Conservation (phyloP, 805 yeast genomes). For the Hemisphaericaspora nanyangensis region DNA sequence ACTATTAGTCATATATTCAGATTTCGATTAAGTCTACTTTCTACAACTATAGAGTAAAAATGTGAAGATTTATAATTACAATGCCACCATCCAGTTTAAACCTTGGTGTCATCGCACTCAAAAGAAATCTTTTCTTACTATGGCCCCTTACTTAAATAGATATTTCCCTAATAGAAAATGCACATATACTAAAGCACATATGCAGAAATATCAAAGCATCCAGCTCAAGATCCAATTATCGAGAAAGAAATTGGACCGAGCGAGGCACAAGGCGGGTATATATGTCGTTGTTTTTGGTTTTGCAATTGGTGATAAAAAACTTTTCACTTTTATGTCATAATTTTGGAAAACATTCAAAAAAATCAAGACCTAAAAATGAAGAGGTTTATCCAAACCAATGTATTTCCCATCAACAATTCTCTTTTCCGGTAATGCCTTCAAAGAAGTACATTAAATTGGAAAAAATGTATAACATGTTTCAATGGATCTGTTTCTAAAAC, state of each 20-base stretch:
- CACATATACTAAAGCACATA: not conserved
- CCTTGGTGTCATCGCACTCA: slow-evolving; percentile 46
- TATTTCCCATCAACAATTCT: slow-evolving; percentile 3
- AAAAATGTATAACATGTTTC: too few relatives aligned
- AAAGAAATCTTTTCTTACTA: slow-evolving; percentile 34
- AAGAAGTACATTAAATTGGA: slow-evolving; percentile 22
- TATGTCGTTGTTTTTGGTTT: too few relatives aligned
- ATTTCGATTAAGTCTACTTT: too few relatives aligned
- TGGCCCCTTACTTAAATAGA: slow-evolving; percentile 33
- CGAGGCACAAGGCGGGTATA: slow-evolving; percentile 43
- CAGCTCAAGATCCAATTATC: slow-evolving; percentile 42
- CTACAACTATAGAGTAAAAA: too few relatives aligned
- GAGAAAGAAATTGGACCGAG: slow-evolving; percentile 32
- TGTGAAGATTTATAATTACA: slow-evolving; percentile 46
- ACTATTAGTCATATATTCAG: too few relatives aligned
- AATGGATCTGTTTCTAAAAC: not conserved
- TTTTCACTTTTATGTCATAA: not conserved
- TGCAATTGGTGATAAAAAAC: too few relatives aligned
- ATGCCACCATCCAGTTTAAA: slow-evolving; percentile 35
- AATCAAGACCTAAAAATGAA: not conserved
- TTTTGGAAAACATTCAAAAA: not conserved
- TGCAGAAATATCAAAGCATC: slow-evolving; percentile 27
- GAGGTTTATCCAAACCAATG: not conserved
- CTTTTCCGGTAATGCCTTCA: too few relatives aligned
- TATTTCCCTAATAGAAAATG: too few relatives aligned